Evolutionary conservation across 345 rosid genomes (phyloP).

Genomic region (Eucalyptus pauciflora): DNA sequence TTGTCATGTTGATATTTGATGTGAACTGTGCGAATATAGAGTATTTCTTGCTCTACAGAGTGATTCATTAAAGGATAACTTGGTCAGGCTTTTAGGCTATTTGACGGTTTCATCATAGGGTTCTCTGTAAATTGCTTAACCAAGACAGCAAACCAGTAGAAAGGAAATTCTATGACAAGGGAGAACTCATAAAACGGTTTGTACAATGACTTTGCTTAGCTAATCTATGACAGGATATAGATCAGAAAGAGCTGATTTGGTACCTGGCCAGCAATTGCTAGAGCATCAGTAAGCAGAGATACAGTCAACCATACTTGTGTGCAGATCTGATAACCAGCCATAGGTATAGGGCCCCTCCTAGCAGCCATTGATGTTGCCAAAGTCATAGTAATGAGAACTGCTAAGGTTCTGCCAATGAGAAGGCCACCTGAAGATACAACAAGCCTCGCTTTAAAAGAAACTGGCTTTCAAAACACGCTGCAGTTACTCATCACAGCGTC

Average conservation of each 20-base stretch:
- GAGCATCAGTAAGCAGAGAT: constrained; percentile 87
- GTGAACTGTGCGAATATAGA: background rate
- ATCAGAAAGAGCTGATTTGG: background rate
- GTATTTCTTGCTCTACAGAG: background rate
- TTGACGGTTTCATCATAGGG: background rate
- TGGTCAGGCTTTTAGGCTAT: background rate
- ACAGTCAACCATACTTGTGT: constrained; percentile 85
- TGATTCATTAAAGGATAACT: background rate
- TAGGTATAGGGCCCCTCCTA: constrained; percentile 68
- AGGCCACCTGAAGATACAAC: constrained; percentile 57
- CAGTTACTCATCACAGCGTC: background rate
- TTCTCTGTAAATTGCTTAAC: background rate
- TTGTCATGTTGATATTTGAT: background rate
- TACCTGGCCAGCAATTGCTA: constrained; percentile 97
- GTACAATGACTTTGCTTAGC: background rate
- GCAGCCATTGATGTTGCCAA: constrained; percentile 87
- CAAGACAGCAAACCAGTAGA: background rate
- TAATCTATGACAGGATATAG: background rate
- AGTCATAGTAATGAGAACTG: constrained; percentile 71
- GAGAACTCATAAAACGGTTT: background rate
- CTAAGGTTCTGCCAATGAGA: constrained; percentile 80
- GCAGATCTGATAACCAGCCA: constrained; percentile 97
- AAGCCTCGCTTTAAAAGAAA: background rate
- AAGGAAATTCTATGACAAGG: background rate
- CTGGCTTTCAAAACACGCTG: background rate